Base-by-base conservation (phyloP, 208 protist species). In the Crithidia sp. region DNA sequence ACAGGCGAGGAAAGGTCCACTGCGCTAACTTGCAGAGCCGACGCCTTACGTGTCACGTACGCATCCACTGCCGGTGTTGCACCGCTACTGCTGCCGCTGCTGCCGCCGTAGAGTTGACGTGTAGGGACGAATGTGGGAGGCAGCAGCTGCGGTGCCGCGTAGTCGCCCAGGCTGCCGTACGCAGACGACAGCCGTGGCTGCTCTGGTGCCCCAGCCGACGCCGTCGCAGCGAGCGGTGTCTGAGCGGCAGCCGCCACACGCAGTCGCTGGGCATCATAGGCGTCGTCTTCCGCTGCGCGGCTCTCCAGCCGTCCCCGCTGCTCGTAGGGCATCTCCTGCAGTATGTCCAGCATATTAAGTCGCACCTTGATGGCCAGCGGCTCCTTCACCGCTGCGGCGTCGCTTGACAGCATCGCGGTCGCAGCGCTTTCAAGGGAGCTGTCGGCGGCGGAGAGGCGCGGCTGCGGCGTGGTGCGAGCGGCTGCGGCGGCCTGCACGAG, bases 301-400 rank as follows among this genome's bases (percentile, higher is more conserved):
- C 55, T 74, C 39, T 70, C 68, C 12, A 74, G 66, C 17, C 67
- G 76, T 43, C 67, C 62, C 10, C 63, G 68, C 63, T 69, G 76
- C 53, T 43, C 65, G 10, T 13, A 49, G 19, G 66, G 66, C 74
- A 78, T 78, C 36, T 43, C 59, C 36, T 68, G 66, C 41, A 78
- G 44, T 9, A 73, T 49, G 40, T 67, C 74, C 5, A 50, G 41
- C 52, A 78, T 49, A 40, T 47, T 62, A 12, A 45, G 16, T 44
- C 53, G 39, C 66, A 78, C 74, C 37, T 63, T 69, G 10, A 78
- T 55, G 0, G 74, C 74, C 28, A 78, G 66, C 9, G 66, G 66
- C 43, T 64, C 17, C 41, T 12, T n/a, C 28, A 17, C 40, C 28
- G 44, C 12, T 2, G 8, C 12, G 6, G 13, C 62, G 13, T 37